These are phyloP conservation scores for Boeremia lycopersici DNA, from an alignment of 2,329 filamentous ascomycete genomes.

Conservation along the genomic window DNA sequence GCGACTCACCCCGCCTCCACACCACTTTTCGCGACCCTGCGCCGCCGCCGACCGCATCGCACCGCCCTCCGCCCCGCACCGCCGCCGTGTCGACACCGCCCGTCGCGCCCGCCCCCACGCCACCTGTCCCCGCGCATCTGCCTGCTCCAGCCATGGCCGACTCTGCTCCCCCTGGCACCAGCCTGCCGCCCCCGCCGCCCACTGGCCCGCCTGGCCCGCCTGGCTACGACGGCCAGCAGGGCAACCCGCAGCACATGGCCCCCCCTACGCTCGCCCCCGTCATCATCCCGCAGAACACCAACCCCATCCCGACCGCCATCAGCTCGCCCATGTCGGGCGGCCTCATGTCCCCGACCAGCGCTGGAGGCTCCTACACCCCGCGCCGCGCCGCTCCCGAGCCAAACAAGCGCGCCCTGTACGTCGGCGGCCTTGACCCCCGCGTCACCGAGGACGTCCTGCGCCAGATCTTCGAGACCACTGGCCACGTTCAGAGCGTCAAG, in stretches of 20 bases:
- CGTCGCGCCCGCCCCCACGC: not conserved
- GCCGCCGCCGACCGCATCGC: slow-evolving; percentile 13
- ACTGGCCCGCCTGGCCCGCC: slow-evolving; percentile 68
- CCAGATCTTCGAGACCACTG: slow-evolving; percentile 98
- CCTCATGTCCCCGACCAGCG: slow-evolving; percentile 83
- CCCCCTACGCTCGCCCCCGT: slow-evolving; percentile 84
- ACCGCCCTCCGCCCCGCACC: slow-evolving; percentile 13
- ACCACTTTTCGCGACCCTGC: slow-evolving; percentile 18
- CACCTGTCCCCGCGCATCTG: slow-evolving; percentile 15
- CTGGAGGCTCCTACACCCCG: slow-evolving; percentile 68
- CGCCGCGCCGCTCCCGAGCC: slow-evolving; percentile 94
- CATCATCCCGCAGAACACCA: slow-evolving; percentile 93
- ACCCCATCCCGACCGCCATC: slow-evolving; percentile 91
- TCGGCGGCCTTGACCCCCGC: slow-evolving; percentile 90
- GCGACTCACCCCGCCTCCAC: slow-evolving; percentile 21
- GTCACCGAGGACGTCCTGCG: slow-evolving; percentile 96
- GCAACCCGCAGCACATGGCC: slow-evolving; percentile 72
- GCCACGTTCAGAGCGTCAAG: slow-evolving; percentile 98
- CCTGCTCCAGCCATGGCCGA: slow-evolving; percentile 72
- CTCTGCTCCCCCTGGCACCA: slow-evolving; percentile 64
- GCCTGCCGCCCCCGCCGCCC: slow-evolving; percentile 73
- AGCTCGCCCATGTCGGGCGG: slow-evolving; percentile 81
- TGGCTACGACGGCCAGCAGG: slow-evolving; percentile 71
- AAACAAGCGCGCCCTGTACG: slow-evolving; percentile 96
- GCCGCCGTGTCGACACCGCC: not conserved